Evolutionary conservation across 2,329 filamentous ascomycete genomes (phyloP), one percentile per base, ranked within the genome.

Genomic region (Penicillium polonicum): DNA sequence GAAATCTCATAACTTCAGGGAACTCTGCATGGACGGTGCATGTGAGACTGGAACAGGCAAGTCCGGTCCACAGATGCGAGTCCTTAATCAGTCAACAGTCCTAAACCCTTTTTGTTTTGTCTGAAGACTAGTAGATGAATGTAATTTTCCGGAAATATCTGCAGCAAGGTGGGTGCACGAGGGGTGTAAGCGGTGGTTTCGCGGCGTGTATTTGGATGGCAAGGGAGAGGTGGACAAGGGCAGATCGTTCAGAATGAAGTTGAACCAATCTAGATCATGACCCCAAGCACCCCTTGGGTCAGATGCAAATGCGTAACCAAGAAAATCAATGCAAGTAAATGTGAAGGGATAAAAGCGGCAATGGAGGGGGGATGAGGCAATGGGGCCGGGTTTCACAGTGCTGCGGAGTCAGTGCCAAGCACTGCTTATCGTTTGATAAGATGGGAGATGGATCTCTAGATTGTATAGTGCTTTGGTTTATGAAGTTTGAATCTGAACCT

Each of bases 391-490:
- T 63, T 57, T 65, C 62, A 63, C 59, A 58, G 44, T 57, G 45
- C 23, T 62, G 65, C 60, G 62, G 63, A 64, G 63, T 65, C 59
- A 49, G 52, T 53, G 64, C 62, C 62, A 61, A 66, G 63, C 52
- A 45, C 49, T 42, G 53, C 60, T 67, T 65, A 67, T 67, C 65
- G 45, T 17, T 55, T 54, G 63, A 65, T 66, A 64, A 65, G 64
- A 63, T 58, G 60, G 50, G 21, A 23, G 27, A 46, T 46, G 39
- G 36, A 8, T 31, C 38, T 21, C 31, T 8, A 46, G 41, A 27
- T 19, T 27, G 8, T 27, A 27, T 33, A 44, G 27, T 4, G 7
- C 13, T 17, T 31, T 29, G 4, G 4, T 7, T 17, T 19, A n/a
- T n/a, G 15, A 17, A 45, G 8, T 6, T 10, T 50, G 41, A 12